These are phyloP conservation scores for Linnemannia hyalina DNA, from an alignment of 192 early-diverging fungal genomes.

Conservation along the genomic window DNA sequence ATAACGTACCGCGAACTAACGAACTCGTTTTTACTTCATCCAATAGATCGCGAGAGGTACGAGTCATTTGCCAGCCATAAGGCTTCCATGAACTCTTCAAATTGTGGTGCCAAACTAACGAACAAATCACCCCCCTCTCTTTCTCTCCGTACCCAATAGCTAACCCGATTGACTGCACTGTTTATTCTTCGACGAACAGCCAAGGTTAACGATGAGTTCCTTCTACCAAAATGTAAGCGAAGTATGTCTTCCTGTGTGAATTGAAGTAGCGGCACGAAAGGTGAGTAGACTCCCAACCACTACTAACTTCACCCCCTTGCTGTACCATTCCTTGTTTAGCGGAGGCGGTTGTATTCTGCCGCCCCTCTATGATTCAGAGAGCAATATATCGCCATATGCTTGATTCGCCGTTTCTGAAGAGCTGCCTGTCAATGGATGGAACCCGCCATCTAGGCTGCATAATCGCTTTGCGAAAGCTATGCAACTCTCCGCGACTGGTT, in stretches of 20 bases:
- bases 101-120: background rate
- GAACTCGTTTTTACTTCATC: background rate
- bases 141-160: constrained; percentile 18
- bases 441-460: constrained; percentile 62
- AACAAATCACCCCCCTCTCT: background rate
- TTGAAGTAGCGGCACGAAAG: background rate
- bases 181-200: constrained; percentile 75
- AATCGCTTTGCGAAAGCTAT: constrained; percentile 59
- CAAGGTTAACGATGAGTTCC: constrained; percentile 62
- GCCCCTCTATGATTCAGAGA: constrained; percentile 59
- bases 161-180: constrained; percentile 56
- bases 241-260: background rate
- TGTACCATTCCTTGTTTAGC: constrained; percentile 21
- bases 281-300: background rate
- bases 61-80: background rate
- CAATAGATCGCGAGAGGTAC: constrained; percentile 15
- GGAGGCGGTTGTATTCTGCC: constrained; percentile 69
- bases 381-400: constrained; percentile 51
- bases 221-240: constrained; percentile 67
- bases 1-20: background rate
- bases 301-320: background rate
- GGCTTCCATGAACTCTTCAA: background rate
- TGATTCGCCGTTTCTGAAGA: constrained; percentile 29
- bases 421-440: constrained; percentile 46
- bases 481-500: constrained; percentile 47